Conservation (phyloP, 2,329 filamentous ascomycete genomes). For the Raffaelea arxii region DNA sequence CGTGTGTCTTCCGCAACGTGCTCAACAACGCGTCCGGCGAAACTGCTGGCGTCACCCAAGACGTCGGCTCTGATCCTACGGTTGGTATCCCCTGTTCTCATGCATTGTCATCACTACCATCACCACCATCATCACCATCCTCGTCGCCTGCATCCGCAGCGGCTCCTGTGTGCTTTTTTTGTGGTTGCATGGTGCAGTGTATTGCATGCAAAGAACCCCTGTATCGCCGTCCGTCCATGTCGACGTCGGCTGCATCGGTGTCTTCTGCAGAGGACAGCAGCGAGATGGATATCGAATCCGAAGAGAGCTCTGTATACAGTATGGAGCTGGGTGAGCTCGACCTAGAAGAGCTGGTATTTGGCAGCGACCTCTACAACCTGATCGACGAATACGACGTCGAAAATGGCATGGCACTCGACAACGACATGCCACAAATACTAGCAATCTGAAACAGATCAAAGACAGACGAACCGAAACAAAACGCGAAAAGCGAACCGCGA, state of each 20-base stretch:
- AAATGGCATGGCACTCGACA: background rate
- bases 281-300: too few relatives aligned
- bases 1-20: slow-evolving; percentile 92
- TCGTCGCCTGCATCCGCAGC: too few relatives aligned
- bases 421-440: slow-evolving; percentile 7
- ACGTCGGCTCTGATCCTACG: slow-evolving; percentile 96
- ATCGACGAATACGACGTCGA: slow-evolving; percentile 1
- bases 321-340: too few relatives aligned
- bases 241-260: too few relatives aligned
- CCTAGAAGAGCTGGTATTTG: too few relatives aligned
- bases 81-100: slow-evolving; percentile 55
- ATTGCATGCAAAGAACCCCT: too few relatives aligned
- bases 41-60: slow-evolving; percentile 93
- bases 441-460: background rate
- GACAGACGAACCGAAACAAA: background rate
- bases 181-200: too few relatives aligned
- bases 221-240: too few relatives aligned
- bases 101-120: slow-evolving; percentile 7
- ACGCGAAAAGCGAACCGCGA: background rate
- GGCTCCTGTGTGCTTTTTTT: too few relatives aligned
- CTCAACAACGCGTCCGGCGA: slow-evolving; percentile 87
- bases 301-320: too few relatives aligned
- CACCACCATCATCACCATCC: too few relatives aligned
- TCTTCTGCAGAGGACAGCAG: too few relatives aligned
- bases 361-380: background rate